A percentile compares a stretch with the other conserved stretches of the same genome.
phyloP scores from a whole-genome alignment of 1,284 basidiomycete genomes.

The Cutaneotrichosporon curvatum region DNA sequence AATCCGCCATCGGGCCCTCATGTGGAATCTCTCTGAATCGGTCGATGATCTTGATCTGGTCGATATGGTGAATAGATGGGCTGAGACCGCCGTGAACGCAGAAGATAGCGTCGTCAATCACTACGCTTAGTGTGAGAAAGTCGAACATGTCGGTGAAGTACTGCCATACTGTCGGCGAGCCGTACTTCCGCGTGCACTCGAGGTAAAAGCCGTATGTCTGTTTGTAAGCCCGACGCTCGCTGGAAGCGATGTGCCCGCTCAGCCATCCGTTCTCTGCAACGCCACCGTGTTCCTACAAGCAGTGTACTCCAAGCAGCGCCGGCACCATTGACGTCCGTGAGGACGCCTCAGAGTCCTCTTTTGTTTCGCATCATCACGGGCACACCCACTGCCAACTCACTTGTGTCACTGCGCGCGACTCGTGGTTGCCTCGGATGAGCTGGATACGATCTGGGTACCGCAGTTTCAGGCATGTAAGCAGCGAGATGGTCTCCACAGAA shows the following conservation, averaged over 20 bases:
- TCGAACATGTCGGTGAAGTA: constrained; percentile 99
- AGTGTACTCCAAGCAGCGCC: constrained; percentile 14
- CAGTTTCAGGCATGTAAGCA: constrained; percentile 92
- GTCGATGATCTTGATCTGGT: constrained; percentile 99
- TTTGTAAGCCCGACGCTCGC: too few species aligned
- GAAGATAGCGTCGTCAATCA: constrained; percentile 98
- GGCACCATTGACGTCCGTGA: constrained; percentile 4
- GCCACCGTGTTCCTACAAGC: constrained; percentile 18
- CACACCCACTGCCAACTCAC: constrained; percentile 49
- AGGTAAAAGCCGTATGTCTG: constrained; percentile 99
- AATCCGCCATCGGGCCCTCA: constrained; percentile 99
- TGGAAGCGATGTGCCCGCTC: too few species aligned
- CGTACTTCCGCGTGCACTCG: constrained; percentile 97
- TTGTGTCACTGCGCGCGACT: constrained; percentile 95
- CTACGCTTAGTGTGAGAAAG: constrained; percentile 92
- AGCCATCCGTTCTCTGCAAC: constrained; percentile 44
- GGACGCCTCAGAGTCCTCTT: constrained; percentile 39
- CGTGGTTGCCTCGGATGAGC: constrained; percentile 95
- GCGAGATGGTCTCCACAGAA: constrained; percentile 96
- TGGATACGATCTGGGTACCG: constrained; percentile 96
- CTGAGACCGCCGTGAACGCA: constrained; percentile 98
- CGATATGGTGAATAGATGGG: constrained; percentile 96
- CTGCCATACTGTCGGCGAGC: constrained; percentile 92
- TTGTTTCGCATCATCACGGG: constrained; percentile 27
- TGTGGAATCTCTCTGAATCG: constrained; percentile 99